Evolutionary conservation across 148 eudicot genomes (phyloP), one percentile per base, ranked within the genome.

Genomic region (Rhododendron molle): DNA sequence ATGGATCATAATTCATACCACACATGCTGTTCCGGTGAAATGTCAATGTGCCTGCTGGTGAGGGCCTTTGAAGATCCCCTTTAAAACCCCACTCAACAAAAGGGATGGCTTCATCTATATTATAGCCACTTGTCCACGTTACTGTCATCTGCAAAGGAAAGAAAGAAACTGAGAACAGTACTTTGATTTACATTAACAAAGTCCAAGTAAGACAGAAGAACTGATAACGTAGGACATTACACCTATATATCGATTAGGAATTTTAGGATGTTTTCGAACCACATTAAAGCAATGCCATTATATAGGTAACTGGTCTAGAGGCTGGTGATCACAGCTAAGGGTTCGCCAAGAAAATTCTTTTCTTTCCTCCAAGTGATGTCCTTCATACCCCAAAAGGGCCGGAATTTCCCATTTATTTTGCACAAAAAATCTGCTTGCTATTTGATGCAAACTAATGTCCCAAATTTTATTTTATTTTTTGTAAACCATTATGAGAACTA

Each of bases 41-140:
- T 85, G 94, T 93, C 88, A 93, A 85, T 86, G 94, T 93, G 83
- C 94, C 95, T 50, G 95, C 95, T 44, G 95, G 93, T 79, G 94
- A 81, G 81, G 73, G 84, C 76, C 30, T 89, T 56, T 84, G 44
- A 49, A 12, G 46, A 80, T 84, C n/a, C 43, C 89, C 91, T 36
- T 43, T 72, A 16, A 84, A 85, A n/a, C 91, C 95, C 95, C 95
- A 93, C 86, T 90, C 87, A 10, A 93, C 93, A 84, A 92, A 85
- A 54, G 95, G 93, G 32, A 83, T 80, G 76, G 95, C 95, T 89
- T 93, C 92, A 28, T 90, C 88, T 26, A 92, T 89, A 88, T 88
- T 89, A 84, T 93, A 93, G 43, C 95, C 95, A 86, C 95, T 93
- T 16, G 95, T 93, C 95, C 95, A 93, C n/a, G 94, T 93, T 87